Evolutionary conservation across 2,329 filamentous ascomycete species (phyloP).

Genomic region (Hirsutella minnesotensis): DNA sequence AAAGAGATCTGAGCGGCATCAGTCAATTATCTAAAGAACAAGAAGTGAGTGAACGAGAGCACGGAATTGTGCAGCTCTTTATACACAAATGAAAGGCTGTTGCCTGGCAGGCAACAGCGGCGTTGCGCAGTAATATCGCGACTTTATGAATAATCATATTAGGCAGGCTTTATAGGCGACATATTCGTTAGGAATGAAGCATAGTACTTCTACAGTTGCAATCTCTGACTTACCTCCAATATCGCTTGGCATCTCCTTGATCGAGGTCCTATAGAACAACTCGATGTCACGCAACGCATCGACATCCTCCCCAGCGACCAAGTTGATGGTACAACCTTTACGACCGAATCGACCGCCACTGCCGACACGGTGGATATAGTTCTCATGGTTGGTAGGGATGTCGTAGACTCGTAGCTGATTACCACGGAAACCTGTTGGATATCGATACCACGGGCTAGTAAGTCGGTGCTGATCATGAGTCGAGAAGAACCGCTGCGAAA

Average conservation of each 20-base stretch:
- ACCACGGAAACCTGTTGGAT: constrained; percentile 98
- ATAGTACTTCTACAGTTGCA: too few relatives aligned
- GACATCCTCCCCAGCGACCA: constrained; percentile 97
- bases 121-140: too few relatives aligned
- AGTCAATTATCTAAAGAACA: too few relatives aligned
- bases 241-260: constrained; percentile 99
- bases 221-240: too few relatives aligned
- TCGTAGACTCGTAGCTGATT: constrained; percentile 99
- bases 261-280: constrained; percentile 99
- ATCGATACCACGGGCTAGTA: constrained; percentile 98
- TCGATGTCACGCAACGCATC: constrained; percentile 99
- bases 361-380: constrained; percentile 99
- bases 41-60: too few relatives aligned
- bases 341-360: constrained; percentile 98
- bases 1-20: too few relatives aligned
- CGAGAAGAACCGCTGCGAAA: constrained; percentile 97
- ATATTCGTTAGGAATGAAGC: too few relatives aligned
- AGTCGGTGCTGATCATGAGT: constrained; percentile 96
- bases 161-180: too few relatives aligned
- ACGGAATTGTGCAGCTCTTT: too few relatives aligned
- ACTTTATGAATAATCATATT: too few relatives aligned
- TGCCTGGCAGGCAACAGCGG: too few relatives aligned
- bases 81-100: too few relatives aligned
- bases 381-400: constrained; percentile 95
- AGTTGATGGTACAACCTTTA: constrained; percentile 99